These are phyloP conservation scores for Yamadazyma ubonensis DNA, from an alignment of 805 yeast genomes.

Conservation along the genomic window DNA sequence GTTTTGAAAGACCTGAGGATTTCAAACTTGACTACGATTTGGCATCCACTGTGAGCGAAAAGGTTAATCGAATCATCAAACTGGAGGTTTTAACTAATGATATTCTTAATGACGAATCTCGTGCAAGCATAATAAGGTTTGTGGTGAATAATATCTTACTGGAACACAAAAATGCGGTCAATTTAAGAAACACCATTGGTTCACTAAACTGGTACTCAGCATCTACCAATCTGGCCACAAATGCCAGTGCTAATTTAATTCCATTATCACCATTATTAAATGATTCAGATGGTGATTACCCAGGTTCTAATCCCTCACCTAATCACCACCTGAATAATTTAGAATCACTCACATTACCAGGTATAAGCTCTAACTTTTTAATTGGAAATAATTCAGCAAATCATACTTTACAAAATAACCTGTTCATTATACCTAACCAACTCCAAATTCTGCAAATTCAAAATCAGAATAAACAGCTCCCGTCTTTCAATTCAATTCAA, in stretches of 20 bases:
- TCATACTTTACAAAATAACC: conserved; percentile 3
- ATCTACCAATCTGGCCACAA: conserved; percentile 9
- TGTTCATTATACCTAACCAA: conserved; percentile 21
- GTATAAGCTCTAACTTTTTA: conserved; percentile 10
- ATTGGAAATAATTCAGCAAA: conserved; percentile 1
- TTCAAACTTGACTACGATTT: conserved; percentile 10
- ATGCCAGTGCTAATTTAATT: conserved; percentile 19
- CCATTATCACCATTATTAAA: conserved; percentile 32
- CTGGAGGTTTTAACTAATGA: conserved; percentile 6
- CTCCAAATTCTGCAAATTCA: conserved; percentile 22
- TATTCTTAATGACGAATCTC: conserved; percentile 9
- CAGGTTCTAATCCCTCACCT: conserved; percentile 7
- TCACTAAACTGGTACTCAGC: conserved; percentile 10
- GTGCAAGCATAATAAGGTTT: conserved; percentile 9
- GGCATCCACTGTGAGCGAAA: conserved; percentile 5
- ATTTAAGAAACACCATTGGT: conserved; percentile 2
- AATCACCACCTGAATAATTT: conserved; percentile 4
- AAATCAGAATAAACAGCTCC: conserved; percentile 32
- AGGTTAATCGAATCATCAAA: conserved; percentile 11
- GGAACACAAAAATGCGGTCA: conserved; percentile 10
- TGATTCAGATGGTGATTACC: conserved; percentile 23
- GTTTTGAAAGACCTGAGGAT: conserved; percentile 6
- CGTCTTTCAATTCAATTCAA: conserved; percentile 37
- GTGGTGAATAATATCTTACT: conserved; percentile 8
- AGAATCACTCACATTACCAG: conserved; percentile 15